Percentiles rank a stretch among this genome's conserved stretches.
Conservation (phyloP, 1,284 basidiomycete genomes). For the Cutaneotrichosporon daszewskae region DNA sequence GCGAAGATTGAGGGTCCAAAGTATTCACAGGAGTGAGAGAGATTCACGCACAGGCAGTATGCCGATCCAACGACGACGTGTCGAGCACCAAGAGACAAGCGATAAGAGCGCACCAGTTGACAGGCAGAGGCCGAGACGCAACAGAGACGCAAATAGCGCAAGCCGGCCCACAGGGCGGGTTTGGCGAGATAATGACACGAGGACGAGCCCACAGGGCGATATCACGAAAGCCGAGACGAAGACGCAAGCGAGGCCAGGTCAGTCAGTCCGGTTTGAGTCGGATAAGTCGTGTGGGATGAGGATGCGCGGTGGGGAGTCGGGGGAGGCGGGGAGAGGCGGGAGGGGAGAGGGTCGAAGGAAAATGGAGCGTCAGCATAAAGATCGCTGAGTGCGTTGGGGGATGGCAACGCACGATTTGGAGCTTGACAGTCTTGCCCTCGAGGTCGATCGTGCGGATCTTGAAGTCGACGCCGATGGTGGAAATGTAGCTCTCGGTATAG, state of each 20-base stretch:
- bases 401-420: constrained; percentile 79
- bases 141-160: constrained; percentile 2
- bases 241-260: constrained; percentile 7
- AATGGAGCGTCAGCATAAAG: constrained; percentile 22
- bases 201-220: constrained; percentile 6
- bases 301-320: not conserved
- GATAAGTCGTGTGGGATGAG: not conserved
- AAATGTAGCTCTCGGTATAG: constrained; percentile 98
- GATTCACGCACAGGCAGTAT: no score
- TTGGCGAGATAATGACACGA: constrained; percentile 3
- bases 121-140: not conserved
- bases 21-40: no score
- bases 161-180: constrained; percentile 11
- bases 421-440: constrained; percentile 98
- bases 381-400: constrained; percentile 27
- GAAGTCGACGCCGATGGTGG: constrained; percentile 98
- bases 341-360: constrained; percentile 12
- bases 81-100: no score
- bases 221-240: not conserved
- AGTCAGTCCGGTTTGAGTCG: constrained; percentile 10
- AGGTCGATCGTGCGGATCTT: constrained; percentile 99
- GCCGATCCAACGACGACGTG: no score
- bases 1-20: no score
- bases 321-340: constrained; percentile 9
- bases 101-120: constrained; percentile 5